phyloP scores from a whole-genome alignment of 441 rosid genomes.

The Aleurites moluccanus region DNA sequence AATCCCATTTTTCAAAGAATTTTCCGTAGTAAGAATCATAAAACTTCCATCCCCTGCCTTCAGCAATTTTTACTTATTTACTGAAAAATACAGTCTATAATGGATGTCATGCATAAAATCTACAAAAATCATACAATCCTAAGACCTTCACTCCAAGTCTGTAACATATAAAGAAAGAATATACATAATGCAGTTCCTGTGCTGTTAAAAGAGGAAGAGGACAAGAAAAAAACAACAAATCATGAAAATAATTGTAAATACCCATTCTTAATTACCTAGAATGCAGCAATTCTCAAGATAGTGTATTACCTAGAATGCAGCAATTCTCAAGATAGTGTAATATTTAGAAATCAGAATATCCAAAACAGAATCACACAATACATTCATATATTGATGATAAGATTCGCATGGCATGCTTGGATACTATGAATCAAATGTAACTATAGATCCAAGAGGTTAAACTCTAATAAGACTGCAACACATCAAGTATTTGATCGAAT shows the following conservation, averaged over 20 bases:
- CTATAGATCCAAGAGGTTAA: background rate
- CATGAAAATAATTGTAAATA: background rate
- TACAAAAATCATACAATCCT: background rate
- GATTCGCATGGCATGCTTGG: background rate
- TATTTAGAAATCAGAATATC: background rate
- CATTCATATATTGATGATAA: background rate
- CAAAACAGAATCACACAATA: background rate
- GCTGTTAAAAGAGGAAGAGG: background rate
- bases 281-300: background rate
- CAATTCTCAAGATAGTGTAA: background rate
- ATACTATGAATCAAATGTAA: background rate
- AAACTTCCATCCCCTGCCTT: background rate
- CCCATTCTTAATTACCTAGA: background rate
- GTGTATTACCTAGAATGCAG: background rate
- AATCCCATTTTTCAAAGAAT: background rate
- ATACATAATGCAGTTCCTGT: background rate
- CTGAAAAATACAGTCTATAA: background rate
- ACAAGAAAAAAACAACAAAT: background rate
- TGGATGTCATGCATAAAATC: background rate
- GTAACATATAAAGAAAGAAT: background rate
- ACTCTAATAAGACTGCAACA: background rate
- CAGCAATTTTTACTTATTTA: constrained; percentile 5
- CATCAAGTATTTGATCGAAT: background rate
- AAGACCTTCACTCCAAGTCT: background rate
- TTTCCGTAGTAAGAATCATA: background rate